Conservation (phyloP, 106 monocot genomes). For the Agapanthus africanus region DNA sequence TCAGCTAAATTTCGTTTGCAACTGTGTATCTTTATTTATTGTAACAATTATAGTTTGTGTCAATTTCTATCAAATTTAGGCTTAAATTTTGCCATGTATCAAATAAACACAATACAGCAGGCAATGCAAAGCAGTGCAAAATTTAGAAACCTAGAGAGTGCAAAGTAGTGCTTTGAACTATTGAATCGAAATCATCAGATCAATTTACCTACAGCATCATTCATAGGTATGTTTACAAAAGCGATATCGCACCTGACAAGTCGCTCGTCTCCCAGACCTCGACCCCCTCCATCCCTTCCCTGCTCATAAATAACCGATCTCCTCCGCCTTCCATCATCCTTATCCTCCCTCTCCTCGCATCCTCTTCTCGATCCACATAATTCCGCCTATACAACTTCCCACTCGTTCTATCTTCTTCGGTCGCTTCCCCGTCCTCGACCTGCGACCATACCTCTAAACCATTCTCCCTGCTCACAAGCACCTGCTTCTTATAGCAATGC, state of each 20-base stretch:
- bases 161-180: too few relatives aligned
- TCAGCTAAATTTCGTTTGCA: too few relatives aligned
- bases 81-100: too few relatives aligned
- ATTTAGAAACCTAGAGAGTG: too few relatives aligned
- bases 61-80: too few relatives aligned
- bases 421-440: constrained; percentile 8
- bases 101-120: too few relatives aligned
- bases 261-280: constrained; percentile 90
- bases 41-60: too few relatives aligned
- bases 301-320: constrained; percentile 63
- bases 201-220: too few relatives aligned
- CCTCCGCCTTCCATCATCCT: constrained; percentile 79
- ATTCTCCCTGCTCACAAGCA: constrained; percentile 48
- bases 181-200: too few relatives aligned
- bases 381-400: constrained; percentile 36
- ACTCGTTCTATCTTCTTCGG: background rate
- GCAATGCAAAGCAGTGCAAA: too few relatives aligned
- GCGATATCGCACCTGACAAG: constrained; percentile 31
- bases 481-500: constrained; percentile 65
- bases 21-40: too few relatives aligned
- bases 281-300: constrained; percentile 71
- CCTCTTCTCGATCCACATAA: constrained; percentile 62
- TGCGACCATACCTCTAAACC: constrained; percentile 91
- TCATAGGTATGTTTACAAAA: too few relatives aligned
- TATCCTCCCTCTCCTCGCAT: constrained; percentile 41